phyloP scores from a whole-genome alignment of 768 basidiomycete genomes.

The Trametes cingulata region DNA sequence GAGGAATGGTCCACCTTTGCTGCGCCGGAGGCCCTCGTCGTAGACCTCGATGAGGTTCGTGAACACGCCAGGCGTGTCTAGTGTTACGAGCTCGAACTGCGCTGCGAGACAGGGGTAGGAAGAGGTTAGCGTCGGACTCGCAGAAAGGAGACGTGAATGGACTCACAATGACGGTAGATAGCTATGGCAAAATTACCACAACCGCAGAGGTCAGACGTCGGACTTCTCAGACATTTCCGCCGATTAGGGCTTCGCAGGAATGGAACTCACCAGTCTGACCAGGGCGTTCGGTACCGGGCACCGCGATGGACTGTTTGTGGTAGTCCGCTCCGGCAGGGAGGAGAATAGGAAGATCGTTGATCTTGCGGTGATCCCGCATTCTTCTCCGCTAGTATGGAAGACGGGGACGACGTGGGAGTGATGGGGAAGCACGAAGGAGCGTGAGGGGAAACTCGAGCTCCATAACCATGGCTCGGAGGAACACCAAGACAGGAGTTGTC shows the following conservation, averaged over 20 bases:
- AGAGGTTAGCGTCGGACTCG: not conserved
- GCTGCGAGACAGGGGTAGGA: not conserved
- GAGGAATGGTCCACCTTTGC: conserved; percentile 55
- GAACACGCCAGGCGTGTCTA: conserved; percentile 51
- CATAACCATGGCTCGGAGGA: too few relatives aligned
- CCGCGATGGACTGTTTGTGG: conserved; percentile 58
- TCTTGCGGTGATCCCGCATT: conserved; percentile 3
- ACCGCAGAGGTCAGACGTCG: not conserved
- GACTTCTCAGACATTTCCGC: conserved; percentile 30
- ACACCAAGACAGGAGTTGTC: too few relatives aligned
- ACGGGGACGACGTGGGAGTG: not conserved
- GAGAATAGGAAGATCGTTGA: conserved; percentile 23
- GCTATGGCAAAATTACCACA: conserved; percentile 4
- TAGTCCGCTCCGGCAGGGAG: conserved; percentile 48
- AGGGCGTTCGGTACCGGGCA: conserved; percentile 80
- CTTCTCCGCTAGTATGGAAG: too few relatives aligned
- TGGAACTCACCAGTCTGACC: conserved; percentile 69
- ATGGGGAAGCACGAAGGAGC: not conserved
- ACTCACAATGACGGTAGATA: conserved; percentile 13
- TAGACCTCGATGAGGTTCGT: conserved; percentile 65
- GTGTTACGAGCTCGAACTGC: conserved; percentile 35
- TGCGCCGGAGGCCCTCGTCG: conserved; percentile 53
- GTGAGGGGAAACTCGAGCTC: not conserved
- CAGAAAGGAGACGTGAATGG: not conserved
- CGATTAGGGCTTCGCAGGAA: too few relatives aligned